Evolutionary conservation across 1,284 basidiomycete species (phyloP), one percentile per base, ranked within the genome.

Genomic region (Marasmius oreades): DNA sequence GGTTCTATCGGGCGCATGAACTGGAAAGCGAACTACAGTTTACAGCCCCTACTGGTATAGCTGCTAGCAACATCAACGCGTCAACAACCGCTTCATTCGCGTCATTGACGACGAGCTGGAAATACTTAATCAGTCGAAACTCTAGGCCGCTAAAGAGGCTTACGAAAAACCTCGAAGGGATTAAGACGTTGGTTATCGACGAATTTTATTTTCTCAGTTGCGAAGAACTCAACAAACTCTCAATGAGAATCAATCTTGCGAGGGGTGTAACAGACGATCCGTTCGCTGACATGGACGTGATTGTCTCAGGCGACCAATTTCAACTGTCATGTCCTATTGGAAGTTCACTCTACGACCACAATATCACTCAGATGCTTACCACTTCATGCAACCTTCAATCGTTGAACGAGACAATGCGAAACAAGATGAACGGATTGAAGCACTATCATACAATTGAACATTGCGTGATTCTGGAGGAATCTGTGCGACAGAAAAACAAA

Each of bases 191-290:
- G 14, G 42, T 58, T 23, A 51, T 58, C 26, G 57, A 58, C 43
- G 57, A 58, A 18, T 51, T 43, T 37, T 57, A 22, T 44, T 55
- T 58, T n/a, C 11, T 58, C 18, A 44, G 53, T 16, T 52, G 46
- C 24, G 10, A 23, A 11, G 53, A 55, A 16, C 51, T 55, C 18
- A 16, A 51, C 11, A 34, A 33, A 18, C 4, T 58, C 16, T 55
- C 53, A 14, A 11, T 34, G 16, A 10, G 50, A 6, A 12, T 50
- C 16, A 51, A 50, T 12, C 26, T 58, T 26, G 57, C 53, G 1
- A 12, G n/a, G 1, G 22, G 5, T 12, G 39, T 20, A 12, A 8
- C 12, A 6, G 53, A 55, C 12, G 53, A 58, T 44, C 24, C 53
- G 12, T 58, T 55, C 24, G 53, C 36, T 8, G n/a, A 18, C n/a